These are phyloP conservation scores for Yarrowia bubula DNA, from an alignment of 805 yeast species.

Conservation along the genomic window DNA sequence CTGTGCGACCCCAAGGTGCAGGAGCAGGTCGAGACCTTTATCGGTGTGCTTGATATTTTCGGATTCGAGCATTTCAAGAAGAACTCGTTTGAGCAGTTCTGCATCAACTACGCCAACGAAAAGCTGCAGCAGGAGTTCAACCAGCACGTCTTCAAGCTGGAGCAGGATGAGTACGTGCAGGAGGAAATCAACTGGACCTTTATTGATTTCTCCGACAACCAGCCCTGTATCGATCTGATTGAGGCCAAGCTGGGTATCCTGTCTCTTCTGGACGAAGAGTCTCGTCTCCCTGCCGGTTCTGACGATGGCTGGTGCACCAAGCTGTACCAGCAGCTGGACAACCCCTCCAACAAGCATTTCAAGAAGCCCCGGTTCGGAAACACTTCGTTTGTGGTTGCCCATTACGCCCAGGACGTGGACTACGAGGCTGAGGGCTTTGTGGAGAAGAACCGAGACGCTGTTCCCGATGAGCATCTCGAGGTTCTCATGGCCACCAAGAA, in stretches of 20 bases:
- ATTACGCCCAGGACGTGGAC: conserved; percentile 90
- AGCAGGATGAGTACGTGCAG: conserved; percentile 88
- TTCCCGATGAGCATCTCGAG: conserved; percentile 91
- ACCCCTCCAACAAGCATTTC: conserved; percentile 68
- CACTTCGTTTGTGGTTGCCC: conserved; percentile 83
- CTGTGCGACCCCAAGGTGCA: conserved; percentile 72
- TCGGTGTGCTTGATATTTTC: conserved; percentile 95
- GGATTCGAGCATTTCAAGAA: conserved; percentile 95
- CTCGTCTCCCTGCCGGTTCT: conserved; percentile 88
- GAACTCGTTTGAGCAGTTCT: conserved; percentile 95
- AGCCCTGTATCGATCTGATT: conserved; percentile 91
- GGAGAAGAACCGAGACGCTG: conserved; percentile 96
- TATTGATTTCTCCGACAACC: conserved; percentile 93
- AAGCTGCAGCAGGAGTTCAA: conserved; percentile 96
- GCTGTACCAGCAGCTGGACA: conserved; percentile 79
- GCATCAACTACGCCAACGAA: conserved; percentile 96
- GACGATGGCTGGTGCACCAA: conserved; percentile 92
- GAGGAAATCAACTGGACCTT: conserved; percentile 97
- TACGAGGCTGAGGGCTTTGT: conserved; percentile 93
- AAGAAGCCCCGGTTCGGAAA: conserved; percentile 94
- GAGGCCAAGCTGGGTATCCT: conserved; percentile 86
- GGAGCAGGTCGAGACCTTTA: conserved; percentile 62
- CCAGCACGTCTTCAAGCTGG: conserved; percentile 94
- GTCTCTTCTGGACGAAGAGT: conserved; percentile 88
- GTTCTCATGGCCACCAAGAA: conserved; percentile 71